Evolutionary conservation across 2,329 filamentous ascomycete genomes (phyloP).

Genomic region (Cladosporium sp.): DNA sequence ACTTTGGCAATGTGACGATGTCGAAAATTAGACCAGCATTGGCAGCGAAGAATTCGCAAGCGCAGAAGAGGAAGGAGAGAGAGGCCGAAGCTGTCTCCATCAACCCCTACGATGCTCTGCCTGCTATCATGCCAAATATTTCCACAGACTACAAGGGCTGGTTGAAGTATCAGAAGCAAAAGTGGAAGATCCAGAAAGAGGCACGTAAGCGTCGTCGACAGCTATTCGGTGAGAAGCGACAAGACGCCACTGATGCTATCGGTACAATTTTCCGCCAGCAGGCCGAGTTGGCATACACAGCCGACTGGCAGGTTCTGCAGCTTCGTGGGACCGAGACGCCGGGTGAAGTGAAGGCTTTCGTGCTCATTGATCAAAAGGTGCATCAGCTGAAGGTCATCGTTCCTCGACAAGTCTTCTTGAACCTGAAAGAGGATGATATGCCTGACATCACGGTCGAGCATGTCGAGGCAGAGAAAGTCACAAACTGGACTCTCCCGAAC

Average conservation of each 20-base stretch:
- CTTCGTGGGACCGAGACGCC: slow-evolving; percentile 79
- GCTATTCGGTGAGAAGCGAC: slow-evolving; percentile 83
- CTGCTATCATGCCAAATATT: slow-evolving; percentile 79
- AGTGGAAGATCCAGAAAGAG: slow-evolving; percentile 97
- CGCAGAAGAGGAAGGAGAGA: slow-evolving; percentile 52
- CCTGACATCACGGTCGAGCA: slow-evolving; percentile 85
- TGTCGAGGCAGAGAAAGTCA: slow-evolving; percentile 88
- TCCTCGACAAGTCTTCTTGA: slow-evolving; percentile 85
- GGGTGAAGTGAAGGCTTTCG: slow-evolving; percentile 83
- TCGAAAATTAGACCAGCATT: slow-evolving; percentile 50
- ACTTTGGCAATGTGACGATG: slow-evolving; percentile 44
- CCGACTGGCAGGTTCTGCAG: slow-evolving; percentile 93
- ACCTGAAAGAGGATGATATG: slow-evolving; percentile 82
- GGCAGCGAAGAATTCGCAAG: slow-evolving; percentile 35
- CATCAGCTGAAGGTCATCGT: slow-evolving; percentile 87
- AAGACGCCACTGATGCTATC: slow-evolving; percentile 60
- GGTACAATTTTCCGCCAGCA: slow-evolving; percentile 85
- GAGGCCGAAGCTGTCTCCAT: slow-evolving; percentile 49
- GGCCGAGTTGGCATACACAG: slow-evolving; percentile 84
- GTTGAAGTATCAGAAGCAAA: slow-evolving; percentile 92
- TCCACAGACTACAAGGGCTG: slow-evolving; percentile 86
- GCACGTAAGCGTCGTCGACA: slow-evolving; percentile 83
- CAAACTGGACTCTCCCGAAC: slow-evolving; percentile 89
- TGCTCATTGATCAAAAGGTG: slow-evolving; percentile 90
- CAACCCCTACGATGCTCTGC: slow-evolving; percentile 81